These are phyloP conservation scores for Yamadazyma songkhlaensis DNA, from an alignment of 1,139 yeast species.

Conservation along the genomic window DNA sequence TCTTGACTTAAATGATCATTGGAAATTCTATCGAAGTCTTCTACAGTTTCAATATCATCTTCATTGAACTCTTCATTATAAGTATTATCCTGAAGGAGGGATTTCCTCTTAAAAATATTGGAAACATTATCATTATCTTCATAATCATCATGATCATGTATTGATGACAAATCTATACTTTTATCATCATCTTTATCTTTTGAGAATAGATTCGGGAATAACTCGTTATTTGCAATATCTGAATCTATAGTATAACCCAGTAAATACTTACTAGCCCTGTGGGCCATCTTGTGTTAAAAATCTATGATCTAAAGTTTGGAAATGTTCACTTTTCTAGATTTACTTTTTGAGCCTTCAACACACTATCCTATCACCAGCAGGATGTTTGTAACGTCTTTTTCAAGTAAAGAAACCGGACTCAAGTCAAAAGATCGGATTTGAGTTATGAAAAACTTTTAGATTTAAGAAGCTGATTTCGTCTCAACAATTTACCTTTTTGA, in stretches of 20 bases:
- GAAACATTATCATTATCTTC: slow-evolving; percentile 2
- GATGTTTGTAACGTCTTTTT: too few species aligned
- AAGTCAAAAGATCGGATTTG: too few species aligned
- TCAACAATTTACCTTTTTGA: slow-evolving; percentile 2
- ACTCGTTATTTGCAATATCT: slow-evolving; percentile 13
- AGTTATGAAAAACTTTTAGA: too few species aligned
- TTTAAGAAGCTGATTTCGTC: background rate
- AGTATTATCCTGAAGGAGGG: slow-evolving; percentile 10
- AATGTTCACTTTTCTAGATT: too few species aligned
- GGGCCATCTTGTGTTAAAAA: slow-evolving; percentile 10
- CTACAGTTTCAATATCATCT: slow-evolving; percentile 9
- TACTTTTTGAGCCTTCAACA: too few species aligned
- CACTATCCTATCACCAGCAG: too few species aligned
- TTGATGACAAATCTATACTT: slow-evolving; percentile 9
- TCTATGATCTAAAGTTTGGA: too few species aligned
- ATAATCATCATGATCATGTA: slow-evolving; percentile 3
- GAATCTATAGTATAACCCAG: slow-evolving; percentile 19
- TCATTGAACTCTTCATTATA: slow-evolving; percentile 6
- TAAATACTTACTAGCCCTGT: slow-evolving; percentile 14
- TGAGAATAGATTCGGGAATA: slow-evolving; percentile 14
- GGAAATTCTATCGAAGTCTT: slow-evolving; percentile 7
- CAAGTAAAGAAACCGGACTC: too few species aligned
- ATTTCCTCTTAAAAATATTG: slow-evolving; percentile 12
- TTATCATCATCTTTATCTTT: slow-evolving; percentile 8
- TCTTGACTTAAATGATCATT: slow-evolving; percentile 9